Evolutionary conservation across 2,329 filamentous ascomycete species (phyloP).

Genomic region (Ambrosiella beaveri): DNA sequence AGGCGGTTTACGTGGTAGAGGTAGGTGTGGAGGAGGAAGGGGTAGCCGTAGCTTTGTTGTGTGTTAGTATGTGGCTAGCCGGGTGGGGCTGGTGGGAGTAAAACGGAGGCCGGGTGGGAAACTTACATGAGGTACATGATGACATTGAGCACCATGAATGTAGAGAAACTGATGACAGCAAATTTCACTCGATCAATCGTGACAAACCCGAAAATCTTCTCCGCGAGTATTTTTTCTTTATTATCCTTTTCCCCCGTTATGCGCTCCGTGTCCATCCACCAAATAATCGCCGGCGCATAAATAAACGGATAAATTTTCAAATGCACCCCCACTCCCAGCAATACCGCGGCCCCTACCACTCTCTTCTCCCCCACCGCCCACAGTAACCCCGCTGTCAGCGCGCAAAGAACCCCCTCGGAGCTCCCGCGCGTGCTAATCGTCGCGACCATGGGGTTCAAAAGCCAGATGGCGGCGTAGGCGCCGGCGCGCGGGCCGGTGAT

Average conservation of each 20-base stretch:
- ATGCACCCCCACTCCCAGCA: constrained; percentile 75
- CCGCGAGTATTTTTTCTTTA: constrained; percentile 13
- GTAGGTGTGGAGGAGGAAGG: constrained; percentile 80
- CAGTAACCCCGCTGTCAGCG: constrained; percentile 64
- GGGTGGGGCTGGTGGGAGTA: background rate
- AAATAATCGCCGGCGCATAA: constrained; percentile 66
- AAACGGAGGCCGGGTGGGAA: background rate
- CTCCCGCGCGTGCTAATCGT: constrained; percentile 91
- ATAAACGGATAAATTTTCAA: constrained; percentile 99
- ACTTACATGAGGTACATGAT: constrained; percentile 61
- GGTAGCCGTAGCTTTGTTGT: constrained; percentile 46
- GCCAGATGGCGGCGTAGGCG: constrained; percentile 72
- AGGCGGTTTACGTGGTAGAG: constrained; percentile 83
- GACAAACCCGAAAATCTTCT: constrained; percentile 24
- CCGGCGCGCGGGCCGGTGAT: constrained; percentile 41
- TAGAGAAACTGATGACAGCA: constrained; percentile 46
- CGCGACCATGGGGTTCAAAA: constrained; percentile 95
- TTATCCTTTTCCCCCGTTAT: constrained; percentile 18
- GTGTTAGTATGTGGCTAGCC: constrained; percentile 9
- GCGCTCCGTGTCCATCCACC: constrained; percentile 53
- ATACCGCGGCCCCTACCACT: constrained; percentile 48
- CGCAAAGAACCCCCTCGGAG: constrained; percentile 76
- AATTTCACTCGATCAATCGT: constrained; percentile 40
- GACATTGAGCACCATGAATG: constrained; percentile 57
- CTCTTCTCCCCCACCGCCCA: constrained; percentile 57